phyloP scores from a whole-genome alignment of 108 stramenopile genomes.

The Cylindrotheca closterium region DNA sequence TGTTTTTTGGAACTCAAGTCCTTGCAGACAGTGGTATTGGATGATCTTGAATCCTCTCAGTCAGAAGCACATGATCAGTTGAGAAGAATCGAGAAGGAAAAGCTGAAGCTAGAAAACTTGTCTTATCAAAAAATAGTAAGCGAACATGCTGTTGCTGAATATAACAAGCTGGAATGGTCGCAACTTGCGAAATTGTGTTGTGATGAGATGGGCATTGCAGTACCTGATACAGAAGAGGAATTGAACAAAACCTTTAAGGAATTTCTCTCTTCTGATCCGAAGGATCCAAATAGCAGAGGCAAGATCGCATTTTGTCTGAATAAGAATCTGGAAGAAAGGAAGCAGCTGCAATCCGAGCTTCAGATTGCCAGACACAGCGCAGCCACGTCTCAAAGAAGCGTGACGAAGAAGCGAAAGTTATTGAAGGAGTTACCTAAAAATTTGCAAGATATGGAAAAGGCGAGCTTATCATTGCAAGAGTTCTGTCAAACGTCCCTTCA shows the following conservation, averaged over 20 bases:
- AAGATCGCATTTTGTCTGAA: constrained; percentile 14
- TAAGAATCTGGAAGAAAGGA: constrained; percentile 22
- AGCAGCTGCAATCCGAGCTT: constrained; percentile 27
- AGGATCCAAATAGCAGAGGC: constrained; percentile 11
- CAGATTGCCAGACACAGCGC: constrained; percentile 22
- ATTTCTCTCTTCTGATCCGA: constrained; percentile 15
- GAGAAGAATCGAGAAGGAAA: constrained; percentile 7
- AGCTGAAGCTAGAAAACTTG: constrained; percentile 25
- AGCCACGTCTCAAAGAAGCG: constrained; percentile 27
- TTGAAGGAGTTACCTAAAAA: constrained; percentile 54
- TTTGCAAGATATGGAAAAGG: constrained; percentile 56
- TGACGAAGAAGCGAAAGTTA: constrained; percentile 27
- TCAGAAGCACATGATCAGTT: constrained; percentile 8
- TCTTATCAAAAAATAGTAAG: constrained; percentile 25
- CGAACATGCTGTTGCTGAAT: constrained; percentile 11
- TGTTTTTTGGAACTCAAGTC: constrained; percentile 26
- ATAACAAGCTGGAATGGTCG: neutral
- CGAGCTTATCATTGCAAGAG: constrained; percentile 55
- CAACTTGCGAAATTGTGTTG: constrained; percentile 15
- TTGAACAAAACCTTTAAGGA: neutral
- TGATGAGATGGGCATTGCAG: constrained; percentile 1
- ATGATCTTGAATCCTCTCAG: constrained; percentile 10
- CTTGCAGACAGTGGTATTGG: constrained; percentile 25
- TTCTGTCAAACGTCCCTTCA: constrained; percentile 42
- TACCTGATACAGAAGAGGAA: neutral